Evolutionary conservation across 1,139 yeast genomes (phyloP).

Genomic region (Hyphopichia burtonii): DNA sequence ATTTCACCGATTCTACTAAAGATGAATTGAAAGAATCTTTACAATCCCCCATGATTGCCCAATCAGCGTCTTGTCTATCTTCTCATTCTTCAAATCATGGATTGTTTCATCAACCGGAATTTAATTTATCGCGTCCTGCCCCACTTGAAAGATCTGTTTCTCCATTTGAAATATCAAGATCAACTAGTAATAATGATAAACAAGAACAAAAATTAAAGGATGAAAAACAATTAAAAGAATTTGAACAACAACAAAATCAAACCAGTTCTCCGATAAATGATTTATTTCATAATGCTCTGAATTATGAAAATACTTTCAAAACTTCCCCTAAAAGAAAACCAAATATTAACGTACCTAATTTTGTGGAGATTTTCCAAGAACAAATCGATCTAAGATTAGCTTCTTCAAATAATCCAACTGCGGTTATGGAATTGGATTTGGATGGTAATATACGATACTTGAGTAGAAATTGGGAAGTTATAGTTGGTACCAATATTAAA

Average conservation of each 20-base stretch:
- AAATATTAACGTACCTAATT: slow-evolving; percentile 9
- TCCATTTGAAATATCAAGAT: slow-evolving; percentile 15
- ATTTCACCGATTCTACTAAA: background rate
- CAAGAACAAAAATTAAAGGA: background rate
- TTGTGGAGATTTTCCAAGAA: slow-evolving; percentile 32
- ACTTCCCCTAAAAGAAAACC: slow-evolving; percentile 2
- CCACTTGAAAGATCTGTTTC: slow-evolving; percentile 16
- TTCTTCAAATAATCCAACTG: slow-evolving; percentile 69
- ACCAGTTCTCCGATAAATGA: background rate
- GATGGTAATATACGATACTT: slow-evolving; percentile 76
- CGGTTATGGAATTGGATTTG: slow-evolving; percentile 80
- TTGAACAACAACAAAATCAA: background rate
- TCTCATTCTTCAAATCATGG: background rate
- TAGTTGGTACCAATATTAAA: slow-evolving; percentile 63
- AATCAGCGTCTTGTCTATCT: background rate
- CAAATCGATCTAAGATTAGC: slow-evolving; percentile 53
- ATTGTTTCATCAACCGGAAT: slow-evolving; percentile 23
- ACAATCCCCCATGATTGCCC: slow-evolving; percentile 1
- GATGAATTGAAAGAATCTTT: background rate
- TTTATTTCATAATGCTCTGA: background rate
- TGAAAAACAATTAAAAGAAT: background rate
- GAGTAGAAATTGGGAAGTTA: slow-evolving; percentile 72
- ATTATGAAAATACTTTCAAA: background rate
- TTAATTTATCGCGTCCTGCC: slow-evolving; percentile 19
- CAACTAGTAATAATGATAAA: background rate